Evolutionary conservation across 495 filamentous ascomycete species (phyloP).

Genomic region (Bryoglossum gracile): DNA sequence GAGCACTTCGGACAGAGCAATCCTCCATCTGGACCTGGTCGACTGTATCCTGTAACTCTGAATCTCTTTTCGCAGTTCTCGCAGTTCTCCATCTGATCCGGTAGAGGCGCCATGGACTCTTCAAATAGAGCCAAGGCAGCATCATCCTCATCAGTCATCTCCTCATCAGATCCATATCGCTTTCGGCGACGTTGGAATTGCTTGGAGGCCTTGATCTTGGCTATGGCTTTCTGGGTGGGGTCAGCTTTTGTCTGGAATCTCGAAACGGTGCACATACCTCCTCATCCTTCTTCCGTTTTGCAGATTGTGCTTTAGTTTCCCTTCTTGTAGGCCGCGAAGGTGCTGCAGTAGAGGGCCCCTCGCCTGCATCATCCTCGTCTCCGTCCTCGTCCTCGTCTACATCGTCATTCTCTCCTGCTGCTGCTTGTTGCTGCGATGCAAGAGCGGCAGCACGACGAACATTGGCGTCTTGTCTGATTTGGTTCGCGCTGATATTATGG

Average conservation of each 20-base stretch:
- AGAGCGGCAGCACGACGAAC: conserved; percentile 43
- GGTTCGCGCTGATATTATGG: conserved; percentile 80
- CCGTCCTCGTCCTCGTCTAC: too few species aligned
- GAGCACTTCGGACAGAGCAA: conserved; percentile 80
- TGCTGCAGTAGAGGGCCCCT: conserved; percentile 25
- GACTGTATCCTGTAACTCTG: conserved; percentile 86
- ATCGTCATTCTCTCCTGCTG: conserved; percentile 4
- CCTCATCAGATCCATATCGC: conserved; percentile 38
- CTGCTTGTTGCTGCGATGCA: conserved; percentile 18
- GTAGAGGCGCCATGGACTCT: conserved; percentile 53
- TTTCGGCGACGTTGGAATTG: conserved; percentile 44
- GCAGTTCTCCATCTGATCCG: conserved; percentile 86
- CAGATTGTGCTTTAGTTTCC: conserved; percentile 23
- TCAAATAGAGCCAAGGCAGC: conserved; percentile 49
- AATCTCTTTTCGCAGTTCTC: conserved; percentile 81
- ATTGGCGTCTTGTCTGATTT: conserved; percentile 59
- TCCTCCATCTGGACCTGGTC: conserved; percentile 72
- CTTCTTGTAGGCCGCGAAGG: conserved; percentile 12
- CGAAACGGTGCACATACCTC: conserved; percentile 9
- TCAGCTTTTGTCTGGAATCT: conserved; percentile 22
- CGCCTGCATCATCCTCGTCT: conserved; percentile 28
- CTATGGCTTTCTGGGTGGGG: conserved; percentile 48
- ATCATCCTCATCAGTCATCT: conserved; percentile 39
- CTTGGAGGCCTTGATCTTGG: conserved; percentile 73
- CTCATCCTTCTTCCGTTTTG: conserved; percentile 30